Conservation (phyloP, 306 rosid genomes). For the Benincasa hispida region DNA sequence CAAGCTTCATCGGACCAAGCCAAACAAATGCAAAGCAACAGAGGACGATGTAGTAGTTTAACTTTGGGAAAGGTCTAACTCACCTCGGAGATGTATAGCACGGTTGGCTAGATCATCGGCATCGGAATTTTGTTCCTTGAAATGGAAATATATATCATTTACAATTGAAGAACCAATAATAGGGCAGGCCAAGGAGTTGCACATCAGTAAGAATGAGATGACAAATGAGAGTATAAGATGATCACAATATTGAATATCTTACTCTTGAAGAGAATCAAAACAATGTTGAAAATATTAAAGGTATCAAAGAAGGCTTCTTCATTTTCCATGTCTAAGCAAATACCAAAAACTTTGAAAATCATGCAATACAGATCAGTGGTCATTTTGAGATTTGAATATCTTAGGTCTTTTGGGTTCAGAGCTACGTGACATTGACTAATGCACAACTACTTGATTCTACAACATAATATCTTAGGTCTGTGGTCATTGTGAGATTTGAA, state of each 20-base stretch:
- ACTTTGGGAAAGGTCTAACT: constrained; percentile 8
- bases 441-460: not conserved
- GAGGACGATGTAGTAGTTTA: not conserved
- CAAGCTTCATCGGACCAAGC: constrained; percentile 2
- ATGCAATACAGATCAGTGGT: too few species aligned
- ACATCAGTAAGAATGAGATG: not conserved
- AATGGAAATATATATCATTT: constrained; percentile 7
- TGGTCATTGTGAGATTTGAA: not conserved
- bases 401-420: too few species aligned
- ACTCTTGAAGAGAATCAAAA: not conserved
- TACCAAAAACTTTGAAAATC: not conserved
- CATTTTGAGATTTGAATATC: too few species aligned
- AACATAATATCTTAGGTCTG: too few species aligned
- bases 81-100: constrained; percentile 49
- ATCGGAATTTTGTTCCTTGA: constrained; percentile 55
- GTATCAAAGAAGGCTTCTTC: not conserved
- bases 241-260: not conserved
- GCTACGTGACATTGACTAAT: not conserved
- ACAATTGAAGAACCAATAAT: not conserved
- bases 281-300: not conserved
- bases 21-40: not conserved
- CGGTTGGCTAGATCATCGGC: constrained; percentile 76
- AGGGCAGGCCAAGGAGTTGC: not conserved
- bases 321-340: not conserved
- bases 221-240: not conserved